phyloP scores from a whole-genome alignment of 1,284 basidiomycete species.

The Pseudozyma thailandica region DNA sequence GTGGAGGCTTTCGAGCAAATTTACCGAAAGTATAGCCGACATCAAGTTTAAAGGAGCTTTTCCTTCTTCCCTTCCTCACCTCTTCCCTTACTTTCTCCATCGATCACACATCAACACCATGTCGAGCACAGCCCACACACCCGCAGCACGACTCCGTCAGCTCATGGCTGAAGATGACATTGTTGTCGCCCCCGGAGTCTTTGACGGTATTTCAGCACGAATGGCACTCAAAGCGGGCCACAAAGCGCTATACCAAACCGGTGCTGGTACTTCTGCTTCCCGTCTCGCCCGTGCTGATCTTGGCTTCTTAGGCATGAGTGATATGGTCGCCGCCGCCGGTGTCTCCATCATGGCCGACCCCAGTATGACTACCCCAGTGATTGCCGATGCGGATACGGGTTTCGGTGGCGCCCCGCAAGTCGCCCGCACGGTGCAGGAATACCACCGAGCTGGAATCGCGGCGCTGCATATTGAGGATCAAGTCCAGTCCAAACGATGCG shows the following conservation, averaged over 20 bases:
- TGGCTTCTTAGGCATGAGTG: constrained; percentile 81
- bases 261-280: constrained; percentile 80
- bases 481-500: constrained; percentile 81
- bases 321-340: constrained; percentile 66
- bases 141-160: constrained; percentile 30
- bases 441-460: constrained; percentile 78
- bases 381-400: constrained; percentile 84
- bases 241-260: constrained; percentile 78
- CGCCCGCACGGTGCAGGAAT: constrained; percentile 78
- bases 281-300: constrained; percentile 81
- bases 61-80: neutral
- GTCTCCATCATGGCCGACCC: constrained; percentile 35
- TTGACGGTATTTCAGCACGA: constrained; percentile 81
- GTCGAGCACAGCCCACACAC: constrained; percentile 5
- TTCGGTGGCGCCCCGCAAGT: constrained; percentile 82
- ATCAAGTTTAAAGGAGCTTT: neutral
- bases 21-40: constrained; percentile 19
- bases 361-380: constrained; percentile 69
- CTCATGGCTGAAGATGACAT: constrained; percentile 17
- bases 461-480: constrained; percentile 84
- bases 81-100: neutral
- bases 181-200: constrained; percentile 73
- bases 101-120: neutral
- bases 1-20: neutral
- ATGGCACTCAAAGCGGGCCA: constrained; percentile 77